Evolutionary conservation across 2,329 filamentous ascomycete genomes (phyloP).

Genomic region (Chalaropsis ovoidea): DNA sequence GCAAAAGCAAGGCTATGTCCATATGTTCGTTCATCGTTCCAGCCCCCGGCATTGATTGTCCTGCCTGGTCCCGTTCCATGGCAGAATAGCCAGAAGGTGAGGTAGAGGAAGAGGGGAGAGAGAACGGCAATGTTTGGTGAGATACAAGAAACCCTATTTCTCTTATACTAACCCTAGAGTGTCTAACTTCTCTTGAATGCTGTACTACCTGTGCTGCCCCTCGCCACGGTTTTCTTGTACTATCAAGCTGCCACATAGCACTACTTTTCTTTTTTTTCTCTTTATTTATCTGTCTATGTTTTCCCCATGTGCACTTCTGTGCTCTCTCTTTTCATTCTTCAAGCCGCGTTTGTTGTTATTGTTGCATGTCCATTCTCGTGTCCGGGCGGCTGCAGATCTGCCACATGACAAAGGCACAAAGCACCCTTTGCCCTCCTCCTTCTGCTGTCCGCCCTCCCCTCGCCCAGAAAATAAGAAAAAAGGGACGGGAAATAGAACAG

Average conservation of each 20-base stretch:
- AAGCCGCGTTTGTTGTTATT: not conserved
- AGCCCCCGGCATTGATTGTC: too few relatives aligned
- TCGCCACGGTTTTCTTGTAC: not conserved
- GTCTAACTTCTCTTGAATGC: not conserved
- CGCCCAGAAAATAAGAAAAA: not conserved
- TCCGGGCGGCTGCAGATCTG: slow-evolving; percentile 14
- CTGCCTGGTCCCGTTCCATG: too few relatives aligned
- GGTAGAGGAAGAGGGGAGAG: too few relatives aligned
- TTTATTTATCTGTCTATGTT: not conserved
- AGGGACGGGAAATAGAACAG: not conserved
- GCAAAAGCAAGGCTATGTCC: too few relatives aligned
- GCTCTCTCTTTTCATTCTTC: not conserved
- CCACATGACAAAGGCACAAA: not conserved
- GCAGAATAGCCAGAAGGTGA: too few relatives aligned
- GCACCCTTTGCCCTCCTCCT: too few relatives aligned
- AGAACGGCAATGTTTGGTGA: too few relatives aligned
- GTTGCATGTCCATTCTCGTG: slow-evolving; percentile 12
- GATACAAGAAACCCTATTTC: not conserved
- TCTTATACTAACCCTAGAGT: not conserved
- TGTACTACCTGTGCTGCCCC: not conserved
- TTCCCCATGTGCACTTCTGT: not conserved
- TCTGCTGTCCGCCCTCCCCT: too few relatives aligned
- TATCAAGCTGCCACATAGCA: not conserved
- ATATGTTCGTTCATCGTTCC: too few relatives aligned
- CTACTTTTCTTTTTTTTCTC: not conserved